Evolutionary conservation across 768 basidiomycete species (phyloP), one percentile per base, ranked within the genome.

Genomic region (Pulveroboletus sp.): DNA sequence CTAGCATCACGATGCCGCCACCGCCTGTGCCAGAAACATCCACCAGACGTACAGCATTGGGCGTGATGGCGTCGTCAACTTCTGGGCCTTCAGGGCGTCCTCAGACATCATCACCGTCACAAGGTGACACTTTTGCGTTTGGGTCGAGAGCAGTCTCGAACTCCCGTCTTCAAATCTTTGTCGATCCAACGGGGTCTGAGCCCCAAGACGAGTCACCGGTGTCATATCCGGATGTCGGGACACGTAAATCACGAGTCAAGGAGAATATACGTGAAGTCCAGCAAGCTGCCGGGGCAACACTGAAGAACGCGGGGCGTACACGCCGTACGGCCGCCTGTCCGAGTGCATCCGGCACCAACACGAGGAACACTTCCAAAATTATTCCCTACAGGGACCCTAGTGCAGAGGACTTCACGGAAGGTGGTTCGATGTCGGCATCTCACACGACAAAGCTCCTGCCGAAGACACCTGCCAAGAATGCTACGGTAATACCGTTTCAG

Each of bases 161-260:
- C 53, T 70, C 75, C 14, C 79, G 80, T 33, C 69, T 90, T 46
- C 81, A 80, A 54, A 71, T 90, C 28, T 89, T 88, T 62, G 75
- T 85, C n/a, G 89, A 90, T 59, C 82, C 85, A 11, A 69, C 76
- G 6, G 83, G 80, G 35, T 68, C 71, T 38, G 74, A 75, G 40
- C 70, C 76, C 2, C 72, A 75, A 42, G 68, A 73, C 11, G 73
- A 73, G 8, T 70, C 73, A 18, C 67, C 64, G n/a, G 57, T 68
- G 43, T 71, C 79, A 14, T 91, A 83, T 78, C 76, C 79, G 28
- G 88, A 90, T 51, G 64, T 91, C 2, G 89, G 86, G 17, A 83
- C 87, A 51, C 85, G 88, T 58, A 86, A 85, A 64, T 76, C 82
- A 5, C 78, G 89, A 46, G 73, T 88, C 57, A 91, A 90, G 58